Evolutionary conservation across 139 green algal genomes (phyloP).

Genomic region (Ettlia oleoabundans): DNA sequence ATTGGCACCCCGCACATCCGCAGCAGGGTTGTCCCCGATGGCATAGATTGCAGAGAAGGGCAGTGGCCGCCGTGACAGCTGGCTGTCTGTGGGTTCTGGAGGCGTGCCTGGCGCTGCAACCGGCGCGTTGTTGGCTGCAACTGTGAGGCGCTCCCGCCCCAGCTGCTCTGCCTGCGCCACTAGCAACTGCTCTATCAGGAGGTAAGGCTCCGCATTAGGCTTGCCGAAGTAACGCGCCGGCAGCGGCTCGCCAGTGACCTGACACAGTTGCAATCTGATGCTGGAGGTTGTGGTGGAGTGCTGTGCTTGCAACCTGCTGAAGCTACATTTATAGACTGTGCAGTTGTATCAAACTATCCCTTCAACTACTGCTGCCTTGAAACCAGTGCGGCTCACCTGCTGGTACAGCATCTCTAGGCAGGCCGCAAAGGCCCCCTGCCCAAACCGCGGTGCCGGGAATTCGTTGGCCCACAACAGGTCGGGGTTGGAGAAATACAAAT

Average conservation of each 20-base stretch:
- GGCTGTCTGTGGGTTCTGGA: background rate
- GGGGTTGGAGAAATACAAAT: slow-evolving; percentile 62
- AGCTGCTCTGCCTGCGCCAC: slow-evolving; percentile 60
- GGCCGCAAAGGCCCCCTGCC: slow-evolving; percentile 69
- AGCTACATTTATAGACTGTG: too few species aligned
- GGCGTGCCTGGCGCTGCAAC: background rate
- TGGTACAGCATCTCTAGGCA: slow-evolving; percentile 63
- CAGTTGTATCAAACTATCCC: too few species aligned
- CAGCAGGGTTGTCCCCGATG: slow-evolving; percentile 83
- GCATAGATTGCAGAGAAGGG: slow-evolving; percentile 70
- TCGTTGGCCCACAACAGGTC: slow-evolving; percentile 77
- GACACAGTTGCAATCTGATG: too few species aligned
- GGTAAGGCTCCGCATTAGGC: slow-evolving; percentile 69
- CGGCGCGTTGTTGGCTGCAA: background rate
- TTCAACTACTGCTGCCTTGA: too few species aligned
- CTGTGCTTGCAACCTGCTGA: too few species aligned
- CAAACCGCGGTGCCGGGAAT: slow-evolving; percentile 69
- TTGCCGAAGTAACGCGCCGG: slow-evolving; percentile 64
- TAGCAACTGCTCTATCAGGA: slow-evolving; percentile 66
- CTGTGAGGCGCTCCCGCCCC: slow-evolving; percentile 33
- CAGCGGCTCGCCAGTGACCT: slow-evolving; percentile 37
- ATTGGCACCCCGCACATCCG: slow-evolving; percentile 81
- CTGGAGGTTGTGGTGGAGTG: too few species aligned
- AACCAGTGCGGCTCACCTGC: slow-evolving; percentile 21
- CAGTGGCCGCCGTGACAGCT: background rate